Base-by-base conservation (phyloP, 73 alveolate species). In the Paraurostyla sp. region DNA sequence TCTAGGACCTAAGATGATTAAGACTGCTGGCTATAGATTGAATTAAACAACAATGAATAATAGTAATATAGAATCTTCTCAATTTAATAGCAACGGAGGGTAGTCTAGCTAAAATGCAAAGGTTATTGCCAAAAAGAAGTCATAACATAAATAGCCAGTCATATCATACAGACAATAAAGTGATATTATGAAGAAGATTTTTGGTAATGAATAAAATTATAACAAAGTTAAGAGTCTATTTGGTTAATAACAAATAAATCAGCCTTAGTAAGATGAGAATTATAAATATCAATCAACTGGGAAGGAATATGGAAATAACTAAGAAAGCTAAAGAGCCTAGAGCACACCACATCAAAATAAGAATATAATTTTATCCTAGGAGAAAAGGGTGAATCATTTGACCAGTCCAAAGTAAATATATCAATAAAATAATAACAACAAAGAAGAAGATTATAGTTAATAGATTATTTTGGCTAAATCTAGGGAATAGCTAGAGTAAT, bases 161-260 rank as follows among this genome's bases (percentile, higher is more conserved):
- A 78, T 78, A 15, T 43, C 80, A 2, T 78, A 78, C 62, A 25
- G 78, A 35, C 27, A 78, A 23, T 49, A 78, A 78, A 78, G 78
- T 78, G 89, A 78, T 23, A 78, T 78, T 9, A 78, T 78, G 89
- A 50, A 54, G 45, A 78, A 78, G 40, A 78, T 78, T 51, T 78
- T 78, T 78, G 89, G 89, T 2, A 78, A 78, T 27, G 89, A 78
- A 60, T 40, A 78, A 32, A 13, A 54, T 45, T 78, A 78, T 59
- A 50, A 78, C 40, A 23, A 78, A 51, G 78, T 78, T n/a, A 78
- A 78, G 50, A 43, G 59, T 9, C 60, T 78, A 0, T 78, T 78
- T 20, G n/a, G n/a, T n/a, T n/a, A n/a, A n/a, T n/a, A n/a, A n/a
- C n/a, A n/a, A n/a, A n/a, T n/a, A n/a, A 78, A 52, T 16, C 27